phyloP scores from a whole-genome alignment of 352 stramenopile species.

The Discostella stelligera region DNA sequence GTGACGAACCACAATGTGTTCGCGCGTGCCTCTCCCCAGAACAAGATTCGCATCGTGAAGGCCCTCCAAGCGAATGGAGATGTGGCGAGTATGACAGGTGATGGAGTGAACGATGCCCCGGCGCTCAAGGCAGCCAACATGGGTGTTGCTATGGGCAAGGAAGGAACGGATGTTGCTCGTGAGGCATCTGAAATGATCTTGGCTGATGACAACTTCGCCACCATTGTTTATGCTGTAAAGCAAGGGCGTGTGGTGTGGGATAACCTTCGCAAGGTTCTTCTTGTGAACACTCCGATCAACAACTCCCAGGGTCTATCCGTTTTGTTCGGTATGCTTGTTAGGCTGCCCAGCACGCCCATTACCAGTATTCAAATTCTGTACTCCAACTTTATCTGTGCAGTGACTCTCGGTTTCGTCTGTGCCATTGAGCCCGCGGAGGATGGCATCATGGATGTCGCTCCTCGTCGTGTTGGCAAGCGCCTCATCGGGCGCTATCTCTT shows the following conservation, averaged over 20 bases:
- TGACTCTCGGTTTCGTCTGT: conserved; percentile 77
- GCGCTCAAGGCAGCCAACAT: conserved; percentile 96
- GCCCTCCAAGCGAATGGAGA: conserved; percentile 73
- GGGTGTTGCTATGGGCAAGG: conserved; percentile 97
- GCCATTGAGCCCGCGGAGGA: conserved; percentile 74
- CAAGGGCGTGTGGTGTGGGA: conserved; percentile 87
- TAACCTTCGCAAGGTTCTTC: conserved; percentile 77
- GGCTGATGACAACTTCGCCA: conserved; percentile 96
- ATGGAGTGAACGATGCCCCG: conserved; percentile 97
- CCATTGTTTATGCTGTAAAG: conserved; percentile 92
- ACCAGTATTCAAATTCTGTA: conserved; percentile 78
- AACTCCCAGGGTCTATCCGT: conserved; percentile 77
- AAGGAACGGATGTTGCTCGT: conserved; percentile 94
- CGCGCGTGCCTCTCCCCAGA: conserved; percentile 90
- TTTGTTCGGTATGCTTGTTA: conserved; percentile 63
- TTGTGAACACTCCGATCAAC: conserved; percentile 81
- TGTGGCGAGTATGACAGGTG: conserved; percentile 88
- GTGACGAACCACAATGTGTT: conserved; percentile 91
- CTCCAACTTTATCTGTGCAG: conserved; percentile 80
- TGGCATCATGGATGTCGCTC: conserved; percentile 71
- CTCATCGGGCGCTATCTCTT: conserved; percentile 77
- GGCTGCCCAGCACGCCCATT: conserved; percentile 54
- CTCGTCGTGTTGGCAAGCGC: conserved; percentile 72
- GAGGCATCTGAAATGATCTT: conserved; percentile 91
- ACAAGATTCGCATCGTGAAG: conserved; percentile 88